These are phyloP conservation scores for Gossypium schwendimanii DNA, from an alignment of 441 rosid genomes.

Conservation along the genomic window DNA sequence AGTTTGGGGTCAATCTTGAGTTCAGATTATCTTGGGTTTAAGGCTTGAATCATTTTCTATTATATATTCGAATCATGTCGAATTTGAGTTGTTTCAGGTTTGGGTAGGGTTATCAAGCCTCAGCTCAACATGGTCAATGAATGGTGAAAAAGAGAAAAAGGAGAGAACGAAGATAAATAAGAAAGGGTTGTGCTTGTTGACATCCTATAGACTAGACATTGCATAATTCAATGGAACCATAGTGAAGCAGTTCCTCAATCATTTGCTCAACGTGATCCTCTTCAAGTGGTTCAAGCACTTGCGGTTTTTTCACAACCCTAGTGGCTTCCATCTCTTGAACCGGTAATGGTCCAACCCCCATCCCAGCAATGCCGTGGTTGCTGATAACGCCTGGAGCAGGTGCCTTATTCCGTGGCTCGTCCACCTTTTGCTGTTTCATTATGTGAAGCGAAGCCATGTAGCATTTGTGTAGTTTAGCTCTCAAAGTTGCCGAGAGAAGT, in stretches of 20 bases:
- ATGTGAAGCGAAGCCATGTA: constrained; percentile 84
- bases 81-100: not conserved
- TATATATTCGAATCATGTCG: too few relatives aligned
- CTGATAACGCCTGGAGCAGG: constrained; percentile 17
- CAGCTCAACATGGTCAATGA: not conserved
- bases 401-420: constrained; percentile 24
- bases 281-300: constrained; percentile 49
- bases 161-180: not conserved
- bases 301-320: constrained; percentile 36
- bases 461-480: constrained; percentile 81
- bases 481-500: constrained; percentile 83
- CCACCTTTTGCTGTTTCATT: constrained; percentile 40
- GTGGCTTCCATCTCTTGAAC: constrained; percentile 31
- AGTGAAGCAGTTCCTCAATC: constrained; percentile 85
- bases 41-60: too few relatives aligned
- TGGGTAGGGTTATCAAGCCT: not conserved
- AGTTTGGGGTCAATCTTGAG: too few relatives aligned
- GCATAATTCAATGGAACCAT: constrained; percentile 72
- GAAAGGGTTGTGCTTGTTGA: constrained; percentile 21
- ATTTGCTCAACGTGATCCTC: constrained; percentile 92
- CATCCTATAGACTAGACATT: constrained; percentile 7
- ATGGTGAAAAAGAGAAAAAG: constrained; percentile 1
- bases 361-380: constrained; percentile 24
- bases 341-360: constrained; percentile 21
- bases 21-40: too few relatives aligned